Evolutionary conservation across 148 eudicot species (phyloP), one percentile per base, ranked within the genome.

Genomic region (Silene uniflora): DNA sequence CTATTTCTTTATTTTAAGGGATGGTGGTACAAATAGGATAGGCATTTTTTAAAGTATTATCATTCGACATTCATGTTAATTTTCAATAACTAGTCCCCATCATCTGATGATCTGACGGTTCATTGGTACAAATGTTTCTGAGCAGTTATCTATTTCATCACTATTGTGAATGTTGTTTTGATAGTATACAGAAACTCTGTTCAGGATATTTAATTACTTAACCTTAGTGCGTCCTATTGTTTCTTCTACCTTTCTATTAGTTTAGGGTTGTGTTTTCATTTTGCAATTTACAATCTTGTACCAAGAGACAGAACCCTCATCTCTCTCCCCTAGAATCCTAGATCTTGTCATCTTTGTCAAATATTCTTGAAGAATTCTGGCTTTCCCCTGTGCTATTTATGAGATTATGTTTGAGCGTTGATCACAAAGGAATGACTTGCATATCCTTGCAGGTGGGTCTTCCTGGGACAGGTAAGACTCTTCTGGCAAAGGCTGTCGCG

Each of bases 401-500:
- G 25, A 62, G 66, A 22, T 23, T 60, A 59, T 18, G 44, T 10
- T 55, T 64, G 66, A 23, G 58, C 63, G 25, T 60, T 60, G 23
- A 17, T 73, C 68, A 19, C 39, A 32, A 60, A 81, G 69, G 18
- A 59, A 56, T 19, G 64, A 65, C 73, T 58, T 49, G 73, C 56
- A 22, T 85, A 79, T 49, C 84, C 73, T 80, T 83, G 84, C 87
- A 94, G 98, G 98, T 94, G 80, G 98, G 97, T 80, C 98, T 90
- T 78, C 98, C 98, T 75, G 98, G 98, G 83, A 94, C 98, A 66
- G 98, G 98, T 78, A 94, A 94, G 83, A 91, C 98, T 75, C 93
- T 94, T 72, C 77, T 94, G 69, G 98, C 98, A 75, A 94, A 94
- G 89, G 98, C 98, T 70, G 98, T 94, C 74, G 98, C 98, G 64